Evolutionary conservation across 2,329 filamentous ascomycete species (phyloP).

Genomic region (Tolypocladium tropicale): DNA sequence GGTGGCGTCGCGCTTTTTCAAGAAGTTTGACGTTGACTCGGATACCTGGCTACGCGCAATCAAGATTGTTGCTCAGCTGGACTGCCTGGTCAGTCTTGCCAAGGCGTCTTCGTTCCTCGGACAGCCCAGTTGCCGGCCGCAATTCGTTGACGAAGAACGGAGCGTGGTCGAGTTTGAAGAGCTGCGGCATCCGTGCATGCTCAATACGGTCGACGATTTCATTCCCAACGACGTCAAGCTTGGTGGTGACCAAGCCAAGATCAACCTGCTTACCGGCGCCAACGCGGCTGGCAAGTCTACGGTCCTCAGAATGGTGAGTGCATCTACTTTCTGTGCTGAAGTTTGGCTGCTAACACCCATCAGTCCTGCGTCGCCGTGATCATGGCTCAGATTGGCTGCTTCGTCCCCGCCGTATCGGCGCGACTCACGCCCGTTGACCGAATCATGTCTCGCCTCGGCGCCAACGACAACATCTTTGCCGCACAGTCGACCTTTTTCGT

Average conservation of each 20-base stretch:
- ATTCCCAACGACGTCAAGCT: conserved; percentile 91
- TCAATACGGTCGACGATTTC: conserved; percentile 81
- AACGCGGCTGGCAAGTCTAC: conserved; percentile 98
- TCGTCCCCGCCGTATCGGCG: conserved; percentile 75
- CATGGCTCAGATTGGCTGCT: conserved; percentile 92
- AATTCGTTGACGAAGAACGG: conserved; percentile 76
- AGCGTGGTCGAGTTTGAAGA: conserved; percentile 88
- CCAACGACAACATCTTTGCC: conserved; percentile 98
- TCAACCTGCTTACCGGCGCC: conserved; percentile 86
- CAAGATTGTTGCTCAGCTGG: conserved; percentile 80
- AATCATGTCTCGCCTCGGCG: conserved; percentile 96
- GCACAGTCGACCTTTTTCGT: conserved; percentile 98
- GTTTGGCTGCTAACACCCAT: not conserved
- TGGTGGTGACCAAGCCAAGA: conserved; percentile 70
- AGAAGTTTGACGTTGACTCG: conserved; percentile 82
- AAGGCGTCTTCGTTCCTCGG: conserved; percentile 79
- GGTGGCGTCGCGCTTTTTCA: conserved; percentile 72
- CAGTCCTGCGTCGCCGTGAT: conserved; percentile 92
- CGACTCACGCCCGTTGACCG: conserved; percentile 84
- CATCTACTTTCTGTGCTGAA: not conserved
- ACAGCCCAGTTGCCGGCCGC: conserved; percentile 76
- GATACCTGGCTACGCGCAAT: conserved; percentile 80
- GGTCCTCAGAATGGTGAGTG: conserved; percentile 76
- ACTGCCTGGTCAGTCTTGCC: conserved; percentile 88
- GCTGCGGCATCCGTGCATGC: conserved; percentile 89